These are phyloP conservation scores for Limnanthes douglasii DNA, from an alignment of 345 rosid species.

Conservation along the genomic window DNA sequence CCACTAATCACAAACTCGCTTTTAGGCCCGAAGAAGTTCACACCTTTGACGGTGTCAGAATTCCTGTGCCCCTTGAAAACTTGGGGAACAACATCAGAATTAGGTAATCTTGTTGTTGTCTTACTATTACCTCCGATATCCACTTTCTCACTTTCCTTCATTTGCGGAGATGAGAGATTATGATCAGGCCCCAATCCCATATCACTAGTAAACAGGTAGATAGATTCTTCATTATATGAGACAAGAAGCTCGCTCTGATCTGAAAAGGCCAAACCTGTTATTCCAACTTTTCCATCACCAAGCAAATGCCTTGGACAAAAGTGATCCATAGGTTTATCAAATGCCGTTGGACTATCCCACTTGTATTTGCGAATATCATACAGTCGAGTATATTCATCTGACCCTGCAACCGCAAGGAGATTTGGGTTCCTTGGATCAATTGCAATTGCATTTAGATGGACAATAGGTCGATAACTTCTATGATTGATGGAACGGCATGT, in stretches of 20 bases:
- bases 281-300: conserved; percentile 43
- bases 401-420: conserved; percentile 69
- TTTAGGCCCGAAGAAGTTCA: conserved; percentile 71
- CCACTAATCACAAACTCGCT: conserved; percentile 92
- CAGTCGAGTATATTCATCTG: conserved; percentile 65
- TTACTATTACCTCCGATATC: conserved; percentile 11
- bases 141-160: conserved; percentile 16
- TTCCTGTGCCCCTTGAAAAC: conserved; percentile 76
- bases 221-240: conserved; percentile 57
- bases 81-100: conserved; percentile 20
- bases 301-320: conserved; percentile 67
- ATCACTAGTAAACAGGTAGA: conserved; percentile 52
- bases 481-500: conserved; percentile 32
- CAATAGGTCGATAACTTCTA: conserved; percentile 17
- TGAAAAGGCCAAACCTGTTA: conserved; percentile 85
- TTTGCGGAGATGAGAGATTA: conserved; percentile 17
- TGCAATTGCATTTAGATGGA: conserved; percentile 53
- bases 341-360: conserved; percentile 38
- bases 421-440: conserved; percentile 74
- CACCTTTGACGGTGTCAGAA: conserved; percentile 68
- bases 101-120: conserved; percentile 5
- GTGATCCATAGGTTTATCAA: conserved; percentile 37
- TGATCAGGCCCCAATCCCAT: conserved; percentile 75
- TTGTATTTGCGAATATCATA: conserved; percentile 68
- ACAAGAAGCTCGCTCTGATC: conserved; percentile 86